phyloP scores from a whole-genome alignment of 2,329 filamentous ascomycete species.

The Coleophoma crateriformis region DNA sequence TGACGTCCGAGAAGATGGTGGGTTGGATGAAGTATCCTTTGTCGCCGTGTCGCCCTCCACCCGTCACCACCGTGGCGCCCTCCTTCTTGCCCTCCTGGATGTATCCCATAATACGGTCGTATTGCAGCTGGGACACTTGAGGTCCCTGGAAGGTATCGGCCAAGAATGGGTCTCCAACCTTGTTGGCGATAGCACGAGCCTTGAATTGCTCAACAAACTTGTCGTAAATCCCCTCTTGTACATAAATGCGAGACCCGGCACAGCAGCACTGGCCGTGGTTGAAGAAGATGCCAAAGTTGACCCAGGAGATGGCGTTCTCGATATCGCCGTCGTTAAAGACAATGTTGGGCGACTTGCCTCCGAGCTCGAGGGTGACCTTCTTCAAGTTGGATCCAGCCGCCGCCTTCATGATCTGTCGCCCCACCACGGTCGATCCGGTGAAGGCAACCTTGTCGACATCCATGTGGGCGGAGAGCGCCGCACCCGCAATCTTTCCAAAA shows the following conservation, averaged over 20 bases:
- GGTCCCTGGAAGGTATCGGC: slow-evolving; percentile 65
- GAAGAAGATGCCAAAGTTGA: slow-evolving; percentile 43
- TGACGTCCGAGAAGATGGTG: slow-evolving; percentile 67
- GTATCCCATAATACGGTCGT: slow-evolving; percentile 63
- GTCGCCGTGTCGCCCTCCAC: slow-evolving; percentile 60
- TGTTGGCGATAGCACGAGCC: slow-evolving; percentile 55
- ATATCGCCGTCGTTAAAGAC: slow-evolving; percentile 57
- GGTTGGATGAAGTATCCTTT: slow-evolving; percentile 70
- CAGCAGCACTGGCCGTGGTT: slow-evolving; percentile 42
- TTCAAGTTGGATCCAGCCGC: slow-evolving; percentile 58
- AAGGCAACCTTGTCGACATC: slow-evolving; percentile 63
- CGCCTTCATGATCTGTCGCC: slow-evolving; percentile 59
- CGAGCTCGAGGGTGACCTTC: slow-evolving; percentile 59
- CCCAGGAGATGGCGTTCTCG: slow-evolving; percentile 57
- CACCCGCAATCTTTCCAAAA: slow-evolving; percentile 62
- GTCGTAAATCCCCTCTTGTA: slow-evolving; percentile 66
- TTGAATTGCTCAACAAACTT: slow-evolving; percentile 63
- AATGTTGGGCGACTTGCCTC: slow-evolving; percentile 59
- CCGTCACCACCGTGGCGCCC: slow-evolving; percentile 58
- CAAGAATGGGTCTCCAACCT: slow-evolving; percentile 63
- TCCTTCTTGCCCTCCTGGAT: slow-evolving; percentile 61
- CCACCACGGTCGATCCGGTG: slow-evolving; percentile 58
- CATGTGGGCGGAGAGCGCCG: slow-evolving; percentile 57
- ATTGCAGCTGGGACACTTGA: slow-evolving; percentile 64
- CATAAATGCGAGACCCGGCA: slow-evolving; percentile 63